These are phyloP conservation scores for Nannizziopsis barbatae DNA, from an alignment of 2,329 filamentous ascomycete genomes.

Conservation along the genomic window DNA sequence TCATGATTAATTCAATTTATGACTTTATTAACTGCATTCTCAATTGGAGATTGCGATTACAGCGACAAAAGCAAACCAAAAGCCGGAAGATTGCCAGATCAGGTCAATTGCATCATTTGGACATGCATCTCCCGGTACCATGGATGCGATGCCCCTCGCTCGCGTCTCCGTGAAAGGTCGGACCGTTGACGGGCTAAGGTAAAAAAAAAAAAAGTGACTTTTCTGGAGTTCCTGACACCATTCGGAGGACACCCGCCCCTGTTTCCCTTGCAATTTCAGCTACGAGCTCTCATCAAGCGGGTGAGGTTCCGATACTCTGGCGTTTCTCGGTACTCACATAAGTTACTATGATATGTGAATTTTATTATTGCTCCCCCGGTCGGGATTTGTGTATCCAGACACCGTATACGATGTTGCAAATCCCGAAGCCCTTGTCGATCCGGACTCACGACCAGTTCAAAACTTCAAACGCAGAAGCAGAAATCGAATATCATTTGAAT, in stretches of 20 bases:
- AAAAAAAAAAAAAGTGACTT: too few species aligned
- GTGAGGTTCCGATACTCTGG: background rate
- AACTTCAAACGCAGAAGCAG: too few species aligned
- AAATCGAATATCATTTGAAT: too few species aligned
- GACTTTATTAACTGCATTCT: too few species aligned
- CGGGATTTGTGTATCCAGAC: background rate
- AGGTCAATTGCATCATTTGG: constrained; percentile 3
- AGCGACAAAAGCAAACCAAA: background rate
- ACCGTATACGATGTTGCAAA: background rate
- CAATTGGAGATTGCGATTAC: background rate
- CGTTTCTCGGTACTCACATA: too few species aligned
- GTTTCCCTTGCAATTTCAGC: background rate
- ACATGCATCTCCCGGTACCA: constrained; percentile 1
- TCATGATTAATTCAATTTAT: too few species aligned
- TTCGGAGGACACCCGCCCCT: background rate
- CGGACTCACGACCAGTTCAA: background rate
- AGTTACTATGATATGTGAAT: too few species aligned
- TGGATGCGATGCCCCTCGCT: background rate
- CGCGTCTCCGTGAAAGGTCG: too few species aligned
- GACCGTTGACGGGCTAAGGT: too few species aligned
- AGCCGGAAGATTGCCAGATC: background rate
- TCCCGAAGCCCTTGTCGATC: constrained; percentile 1
- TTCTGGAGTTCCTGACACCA: background rate
- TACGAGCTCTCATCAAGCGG: background rate
- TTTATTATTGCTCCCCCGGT: background rate